A percentile compares a stretch with the other conserved stretches of the same genome.
These are phyloP conservation scores for Kentomonas sorsogonicus DNA, from an alignment of 208 protist genomes.

Conservation along the genomic window DNA sequence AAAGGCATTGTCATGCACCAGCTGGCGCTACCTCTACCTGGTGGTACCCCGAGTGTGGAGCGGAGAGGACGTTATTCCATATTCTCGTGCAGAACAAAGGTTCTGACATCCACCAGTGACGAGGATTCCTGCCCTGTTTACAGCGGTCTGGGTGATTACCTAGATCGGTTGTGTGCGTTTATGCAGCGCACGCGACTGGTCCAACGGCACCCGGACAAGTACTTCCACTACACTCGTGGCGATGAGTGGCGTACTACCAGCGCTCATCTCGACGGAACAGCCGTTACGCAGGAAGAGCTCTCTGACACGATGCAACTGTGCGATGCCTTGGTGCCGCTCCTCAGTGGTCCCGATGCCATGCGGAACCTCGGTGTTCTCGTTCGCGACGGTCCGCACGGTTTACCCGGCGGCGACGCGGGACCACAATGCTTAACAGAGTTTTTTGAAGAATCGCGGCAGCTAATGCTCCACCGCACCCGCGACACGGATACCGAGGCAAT, in stretches of 20 bases:
- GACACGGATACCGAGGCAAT: too few species aligned
- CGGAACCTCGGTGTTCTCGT: slow-evolving; percentile 31
- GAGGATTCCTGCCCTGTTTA: too few species aligned
- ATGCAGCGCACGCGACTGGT: slow-evolving; percentile 53
- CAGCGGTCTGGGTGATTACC: slow-evolving; percentile 56
- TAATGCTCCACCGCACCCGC: too few species aligned
- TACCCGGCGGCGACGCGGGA: background rate
- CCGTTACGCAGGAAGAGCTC: slow-evolving; percentile 44
- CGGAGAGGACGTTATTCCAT: too few species aligned
- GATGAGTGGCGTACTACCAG: slow-evolving; percentile 17
- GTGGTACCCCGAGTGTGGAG: too few species aligned
- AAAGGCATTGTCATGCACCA: too few species aligned
- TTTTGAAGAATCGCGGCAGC: background rate
- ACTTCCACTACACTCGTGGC: slow-evolving; percentile 47
- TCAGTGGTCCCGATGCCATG: slow-evolving; percentile 25
- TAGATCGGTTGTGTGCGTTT: slow-evolving; percentile 65
- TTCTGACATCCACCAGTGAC: too few species aligned
- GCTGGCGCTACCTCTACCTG: too few species aligned
- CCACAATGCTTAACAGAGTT: background rate
- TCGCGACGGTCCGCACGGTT: slow-evolving; percentile 37
- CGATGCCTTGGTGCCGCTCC: slow-evolving; percentile 26
- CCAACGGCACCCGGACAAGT: slow-evolving; percentile 74
- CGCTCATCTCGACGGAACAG: slow-evolving; percentile 34
- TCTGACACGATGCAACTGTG: slow-evolving; percentile 37
- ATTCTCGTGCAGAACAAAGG: too few species aligned